Percentiles rank a stretch among this genome's conserved stretches.
Conservation (phyloP, 2,329 filamentous ascomycete genomes). For the Exophiala lecanii-corni region DNA sequence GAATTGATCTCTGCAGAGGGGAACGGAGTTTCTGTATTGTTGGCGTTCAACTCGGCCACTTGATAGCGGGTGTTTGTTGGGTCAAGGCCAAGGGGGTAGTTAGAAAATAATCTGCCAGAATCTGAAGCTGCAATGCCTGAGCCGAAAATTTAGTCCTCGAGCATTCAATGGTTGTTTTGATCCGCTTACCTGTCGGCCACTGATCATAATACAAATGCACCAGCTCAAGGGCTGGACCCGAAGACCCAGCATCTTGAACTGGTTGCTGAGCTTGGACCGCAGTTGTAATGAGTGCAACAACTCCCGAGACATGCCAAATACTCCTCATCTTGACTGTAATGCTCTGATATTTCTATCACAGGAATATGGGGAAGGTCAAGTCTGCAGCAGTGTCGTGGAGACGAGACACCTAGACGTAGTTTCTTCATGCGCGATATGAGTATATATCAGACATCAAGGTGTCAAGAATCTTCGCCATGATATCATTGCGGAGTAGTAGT, state of each 20-base stretch:
- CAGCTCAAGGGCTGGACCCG: slow-evolving; percentile 44
- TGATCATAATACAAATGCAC: slow-evolving; percentile 50
- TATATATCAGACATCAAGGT: too few relatives aligned
- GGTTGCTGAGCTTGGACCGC: slow-evolving; percentile 8
- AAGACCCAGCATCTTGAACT: slow-evolving; percentile 34
- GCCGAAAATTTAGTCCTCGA: neutral
- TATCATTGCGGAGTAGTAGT: too few relatives aligned
- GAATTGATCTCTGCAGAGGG: slow-evolving; percentile 43
- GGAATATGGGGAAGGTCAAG: too few relatives aligned
- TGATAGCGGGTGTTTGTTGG: slow-evolving; percentile 47
- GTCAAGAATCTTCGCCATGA: too few relatives aligned
- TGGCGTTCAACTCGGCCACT: slow-evolving; percentile 44
- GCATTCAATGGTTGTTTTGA: too few relatives aligned
- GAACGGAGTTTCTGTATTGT: slow-evolving; percentile 43
- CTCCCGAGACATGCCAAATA: too few relatives aligned
- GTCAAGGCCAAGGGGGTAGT: slow-evolving; percentile 49
- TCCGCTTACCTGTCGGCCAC: slow-evolving; percentile 41
- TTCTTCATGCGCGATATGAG: too few relatives aligned
- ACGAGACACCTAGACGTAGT: too few relatives aligned
- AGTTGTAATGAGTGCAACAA: too few relatives aligned
- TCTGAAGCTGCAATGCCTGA: slow-evolving; percentile 49
- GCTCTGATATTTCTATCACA: too few relatives aligned
- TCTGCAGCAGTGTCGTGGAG: too few relatives aligned
- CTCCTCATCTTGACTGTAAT: too few relatives aligned
- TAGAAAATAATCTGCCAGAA: slow-evolving; percentile 48